Evolutionary conservation across 2,329 filamentous ascomycete species (phyloP).

Genomic region (Penicillium italicum): DNA sequence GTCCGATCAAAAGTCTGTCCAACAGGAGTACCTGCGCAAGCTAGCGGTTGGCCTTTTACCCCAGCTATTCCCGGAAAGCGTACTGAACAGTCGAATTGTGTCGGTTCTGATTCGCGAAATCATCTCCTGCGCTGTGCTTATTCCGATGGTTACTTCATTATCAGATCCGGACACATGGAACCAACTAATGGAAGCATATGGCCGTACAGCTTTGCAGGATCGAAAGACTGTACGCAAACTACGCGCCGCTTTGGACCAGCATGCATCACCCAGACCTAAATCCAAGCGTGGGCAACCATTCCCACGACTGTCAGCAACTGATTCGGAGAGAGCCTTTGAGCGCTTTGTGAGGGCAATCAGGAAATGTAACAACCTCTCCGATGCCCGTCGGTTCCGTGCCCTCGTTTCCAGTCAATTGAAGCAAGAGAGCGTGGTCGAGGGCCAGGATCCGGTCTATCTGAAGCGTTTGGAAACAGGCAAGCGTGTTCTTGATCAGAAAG

Average conservation of each 20-base stretch:
- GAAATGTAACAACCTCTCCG: constrained; percentile 84
- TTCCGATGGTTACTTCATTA: constrained; percentile 73
- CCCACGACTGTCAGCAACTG: constrained; percentile 73
- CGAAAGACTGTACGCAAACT: constrained; percentile 91
- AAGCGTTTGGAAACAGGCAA: constrained; percentile 90
- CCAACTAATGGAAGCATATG: constrained; percentile 85
- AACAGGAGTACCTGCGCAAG: constrained; percentile 83
- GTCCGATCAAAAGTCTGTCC: constrained; percentile 75
- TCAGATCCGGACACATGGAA: constrained; percentile 97
- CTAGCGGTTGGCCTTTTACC: constrained; percentile 71
- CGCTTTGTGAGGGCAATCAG: constrained; percentile 87
- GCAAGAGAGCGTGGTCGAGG: constrained; percentile 72
- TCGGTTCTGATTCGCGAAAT: constrained; percentile 80
- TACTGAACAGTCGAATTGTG: constrained; percentile 77
- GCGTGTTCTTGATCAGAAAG: constrained; percentile 80
- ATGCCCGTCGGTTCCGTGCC: constrained; percentile 86
- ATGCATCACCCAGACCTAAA: constrained; percentile 76
- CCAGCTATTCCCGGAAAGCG: constrained; percentile 66
- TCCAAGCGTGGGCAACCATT: constrained; percentile 63
- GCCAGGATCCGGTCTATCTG: constrained; percentile 80
- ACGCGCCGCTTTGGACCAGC: constrained; percentile 86
- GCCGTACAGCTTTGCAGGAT: constrained; percentile 84
- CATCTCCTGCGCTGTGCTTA: constrained; percentile 85
- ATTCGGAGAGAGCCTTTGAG: constrained; percentile 90
- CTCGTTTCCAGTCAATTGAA: constrained; percentile 90